Evolutionary conservation across 73 alveolate species (phyloP), one percentile per base, ranked within the genome.

Genomic region (Tetrahymena thermophila): DNA sequence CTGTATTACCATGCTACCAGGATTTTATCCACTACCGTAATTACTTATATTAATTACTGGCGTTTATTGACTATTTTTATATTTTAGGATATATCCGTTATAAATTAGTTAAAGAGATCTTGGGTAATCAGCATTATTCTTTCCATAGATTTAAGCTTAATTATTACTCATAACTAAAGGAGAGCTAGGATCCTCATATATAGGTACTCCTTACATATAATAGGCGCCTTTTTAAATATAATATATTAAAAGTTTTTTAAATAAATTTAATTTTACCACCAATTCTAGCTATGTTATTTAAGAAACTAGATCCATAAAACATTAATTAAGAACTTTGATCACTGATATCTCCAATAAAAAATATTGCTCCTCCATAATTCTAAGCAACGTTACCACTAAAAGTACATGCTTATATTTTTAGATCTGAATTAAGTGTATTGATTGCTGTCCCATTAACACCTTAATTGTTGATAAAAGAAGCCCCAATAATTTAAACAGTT

Each of bases 51-150:
- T n/a, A 17, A 94, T 94, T 55, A 56, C 28, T 10, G 83, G 94
- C 16, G 97, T 85, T 25, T 95, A 43, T 15, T 31, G 23, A 84
- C 84, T 85, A 35, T 55, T 56, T n/a, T 31, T n/a, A 55, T 94
- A 85, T 55, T 93, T 85, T 6, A 42, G 13, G n/a, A 95, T 42
- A 34, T 85, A 23, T 1, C 94, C 95, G 55, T 57, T 89, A 35
- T 85, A 35, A 8, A 50, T 35, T 31, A 95, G 31, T 21, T 93
- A 94, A 84, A 95, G 10, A 50, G 85, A 85, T 13, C 95, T 85
- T 35, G 97, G 97, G 84, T 95, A 95, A 35, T 93, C 97, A n/a
- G 97, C 97, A 9, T 42, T 89, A 89, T 95, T 56, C 34, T 95
- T 71, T 95, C 97, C 97, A 95, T 34, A 95, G 6, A 95, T 35